These are phyloP conservation scores for Sporothrix mexicana DNA, from an alignment of 2,329 filamentous ascomycete genomes.

Conservation along the genomic window DNA sequence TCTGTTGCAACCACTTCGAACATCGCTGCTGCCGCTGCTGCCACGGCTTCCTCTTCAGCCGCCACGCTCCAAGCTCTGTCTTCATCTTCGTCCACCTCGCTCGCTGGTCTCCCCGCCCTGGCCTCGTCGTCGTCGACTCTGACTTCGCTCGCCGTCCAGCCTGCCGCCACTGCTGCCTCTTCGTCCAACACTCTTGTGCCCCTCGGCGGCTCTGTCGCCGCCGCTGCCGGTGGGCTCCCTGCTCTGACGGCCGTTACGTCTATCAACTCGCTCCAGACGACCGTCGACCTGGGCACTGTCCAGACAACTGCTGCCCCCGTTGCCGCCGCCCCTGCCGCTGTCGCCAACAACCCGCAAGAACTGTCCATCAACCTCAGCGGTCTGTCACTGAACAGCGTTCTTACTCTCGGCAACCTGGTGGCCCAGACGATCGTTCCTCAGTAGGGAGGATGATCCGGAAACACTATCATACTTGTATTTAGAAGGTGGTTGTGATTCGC, in stretches of 20 bases:
- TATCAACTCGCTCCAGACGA: slow-evolving; percentile 39
- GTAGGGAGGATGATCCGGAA: neutral
- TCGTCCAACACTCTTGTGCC: neutral
- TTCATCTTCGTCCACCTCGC: neutral
- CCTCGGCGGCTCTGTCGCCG: slow-evolving; percentile 14
- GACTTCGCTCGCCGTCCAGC: neutral
- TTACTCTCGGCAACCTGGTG: slow-evolving; percentile 53
- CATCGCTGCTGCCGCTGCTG: slow-evolving; percentile 28
- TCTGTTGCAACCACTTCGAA: slow-evolving; percentile 8
- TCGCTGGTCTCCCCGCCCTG: neutral
- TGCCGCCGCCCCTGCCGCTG: slow-evolving; percentile 39
- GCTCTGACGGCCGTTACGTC: slow-evolving; percentile 22
- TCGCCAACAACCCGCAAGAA: slow-evolving; percentile 40
- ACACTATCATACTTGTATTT: neutral
- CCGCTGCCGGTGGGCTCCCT: slow-evolving; percentile 32
- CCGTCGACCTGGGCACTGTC: slow-evolving; percentile 41
- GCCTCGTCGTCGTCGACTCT: neutral
- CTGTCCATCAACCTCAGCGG: slow-evolving; percentile 49
- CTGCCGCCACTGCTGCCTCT: neutral
- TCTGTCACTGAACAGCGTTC: slow-evolving; percentile 50
- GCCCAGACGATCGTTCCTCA: slow-evolving; percentile 39
- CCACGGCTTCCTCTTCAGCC: neutral
- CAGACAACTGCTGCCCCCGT: slow-evolving; percentile 38
- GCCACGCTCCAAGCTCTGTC: neutral
- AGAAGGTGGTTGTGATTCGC: neutral